Base-by-base conservation (phyloP, 2,329 filamentous ascomycete genomes). In the Microsporum canis region DNA sequence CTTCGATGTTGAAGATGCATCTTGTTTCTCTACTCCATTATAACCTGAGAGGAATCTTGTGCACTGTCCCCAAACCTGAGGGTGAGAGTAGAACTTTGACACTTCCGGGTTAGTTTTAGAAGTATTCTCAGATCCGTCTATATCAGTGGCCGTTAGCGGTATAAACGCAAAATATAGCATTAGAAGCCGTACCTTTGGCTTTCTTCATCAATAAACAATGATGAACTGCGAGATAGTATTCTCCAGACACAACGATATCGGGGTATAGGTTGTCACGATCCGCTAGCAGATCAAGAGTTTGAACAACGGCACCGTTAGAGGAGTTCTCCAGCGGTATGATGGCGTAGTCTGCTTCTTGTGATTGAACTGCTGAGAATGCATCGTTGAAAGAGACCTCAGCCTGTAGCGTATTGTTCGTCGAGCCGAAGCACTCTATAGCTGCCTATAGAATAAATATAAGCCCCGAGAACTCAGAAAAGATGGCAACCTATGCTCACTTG, bases 241-340 rank as follows among this genome's bases (percentile, higher is more conserved):
- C 94, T 53, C 84, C 89, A 70, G 86, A 88, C 45, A 97, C 88
- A 56, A 81, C 79, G 53, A 96, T 81, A 70, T 88, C 84, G 8
- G 80, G 79, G 70, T 88, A 89, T 49, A 76, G 74, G 47, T 73
- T 75, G 43, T 83, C 77, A 31, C 88, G 80, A 75, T 96, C 90
- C 66, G 89, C 89, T 63, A 99, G 84, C 65, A 92, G 84, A 74
- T 96, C 91, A 29, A 97, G 82, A 0, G 91, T 96, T 73, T 90
- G 88, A 61, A 94, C 85, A 57, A 99, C 94, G 60, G 88, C 87
- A 69, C 94, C 94, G 74, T 97, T 96, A 71, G 89, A 92, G 45
- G 89, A 95, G 78, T 99, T 99, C 72, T 97, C 92, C 74, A 96
- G 91, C 5, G 94, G 94, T 1, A 96, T 88, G 36, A 97, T 88